A percentile compares a stretch with the other conserved stretches of the same genome.
phyloP scores from a whole-genome alignment of 2,329 filamentous ascomycete genomes.

The Verticillium longisporum region DNA sequence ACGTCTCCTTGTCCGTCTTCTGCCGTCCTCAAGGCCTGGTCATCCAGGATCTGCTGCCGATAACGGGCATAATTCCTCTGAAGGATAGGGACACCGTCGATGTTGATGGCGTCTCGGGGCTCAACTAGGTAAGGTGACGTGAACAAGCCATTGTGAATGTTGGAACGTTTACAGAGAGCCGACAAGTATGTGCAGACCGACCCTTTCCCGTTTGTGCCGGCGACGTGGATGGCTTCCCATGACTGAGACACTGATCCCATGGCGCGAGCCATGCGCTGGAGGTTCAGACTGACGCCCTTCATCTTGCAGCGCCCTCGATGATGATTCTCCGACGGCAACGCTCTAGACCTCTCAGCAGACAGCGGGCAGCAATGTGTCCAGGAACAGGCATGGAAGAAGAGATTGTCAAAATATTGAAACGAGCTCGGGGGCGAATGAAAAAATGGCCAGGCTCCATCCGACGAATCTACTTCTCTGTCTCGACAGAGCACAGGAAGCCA shows the following conservation, averaged over 20 bases:
- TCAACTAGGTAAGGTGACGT: conserved; percentile 93
- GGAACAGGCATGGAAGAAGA: too few species aligned
- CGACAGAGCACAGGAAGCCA: too few species aligned
- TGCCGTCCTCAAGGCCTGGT: conserved; percentile 54
- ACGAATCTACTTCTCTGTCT: too few species aligned
- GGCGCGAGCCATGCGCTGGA: conserved; percentile 54
- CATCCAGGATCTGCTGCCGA: conserved; percentile 47
- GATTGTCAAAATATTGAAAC: too few species aligned
- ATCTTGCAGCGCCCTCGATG: background rate
- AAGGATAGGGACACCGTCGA: conserved; percentile 66
- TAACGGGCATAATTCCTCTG: conserved; percentile 43
- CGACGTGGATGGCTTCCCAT: conserved; percentile 91
- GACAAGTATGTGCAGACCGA: conserved; percentile 85
- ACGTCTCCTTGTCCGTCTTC: conserved; percentile 1
- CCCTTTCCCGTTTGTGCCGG: conserved; percentile 96
- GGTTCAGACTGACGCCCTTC: conserved; percentile 53
- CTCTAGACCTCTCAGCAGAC: background rate
- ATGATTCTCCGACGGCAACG: background rate
- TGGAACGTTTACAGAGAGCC: conserved; percentile 60
- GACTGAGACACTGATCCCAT: conserved; percentile 52
- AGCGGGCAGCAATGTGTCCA: too few species aligned
- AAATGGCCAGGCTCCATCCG: too few species aligned
- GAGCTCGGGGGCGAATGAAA: too few species aligned
- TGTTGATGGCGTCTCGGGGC: conserved; percentile 83
- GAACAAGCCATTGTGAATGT: conserved; percentile 71